Percentiles rank a stretch among this genome's conserved stretches.
phyloP scores from a whole-genome alignment of 2,329 filamentous ascomycete genomes.

The Pseudocercospora musae region DNA sequence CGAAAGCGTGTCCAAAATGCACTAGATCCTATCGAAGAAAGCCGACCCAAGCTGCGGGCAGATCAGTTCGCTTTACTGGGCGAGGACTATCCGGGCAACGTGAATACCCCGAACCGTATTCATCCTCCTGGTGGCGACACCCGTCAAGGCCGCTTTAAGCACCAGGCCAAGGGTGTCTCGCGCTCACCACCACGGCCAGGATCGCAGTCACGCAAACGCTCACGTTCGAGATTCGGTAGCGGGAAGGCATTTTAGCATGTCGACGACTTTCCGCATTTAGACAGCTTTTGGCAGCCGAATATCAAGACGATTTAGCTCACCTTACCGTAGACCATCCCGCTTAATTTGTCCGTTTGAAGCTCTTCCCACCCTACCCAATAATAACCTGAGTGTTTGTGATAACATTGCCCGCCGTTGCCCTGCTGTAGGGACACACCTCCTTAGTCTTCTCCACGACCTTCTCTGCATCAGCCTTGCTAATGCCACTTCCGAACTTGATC shows the following conservation, averaged over 20 bases:
- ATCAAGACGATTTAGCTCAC: not conserved
- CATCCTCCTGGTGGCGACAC: not conserved
- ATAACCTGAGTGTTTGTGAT: slow-evolving; percentile 21
- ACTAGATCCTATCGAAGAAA: slow-evolving; percentile 29
- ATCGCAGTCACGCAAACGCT: not conserved
- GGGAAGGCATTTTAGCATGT: slow-evolving; percentile 1
- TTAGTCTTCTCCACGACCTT: slow-evolving; percentile 37
- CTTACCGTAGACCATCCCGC: not conserved
- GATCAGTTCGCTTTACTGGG: slow-evolving; percentile 36
- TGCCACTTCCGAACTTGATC: slow-evolving; percentile 35
- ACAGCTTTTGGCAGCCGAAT: not conserved
- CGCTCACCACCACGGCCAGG: not conserved
- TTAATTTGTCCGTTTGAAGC: not conserved
- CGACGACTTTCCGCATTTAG: not conserved
- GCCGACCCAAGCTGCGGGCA: slow-evolving; percentile 25
- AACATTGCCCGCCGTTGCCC: slow-evolving; percentile 38
- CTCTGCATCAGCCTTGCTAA: slow-evolving; percentile 33
- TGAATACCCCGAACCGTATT: slow-evolving; percentile 18
- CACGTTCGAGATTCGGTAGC: slow-evolving; percentile 5
- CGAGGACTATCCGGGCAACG: slow-evolving; percentile 33
- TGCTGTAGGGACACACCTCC: slow-evolving; percentile 37
- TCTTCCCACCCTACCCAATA: not conserved
- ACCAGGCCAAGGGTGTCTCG: slow-evolving; percentile 5
- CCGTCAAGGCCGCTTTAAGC: slow-evolving; percentile 15
- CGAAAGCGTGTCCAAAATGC: slow-evolving; percentile 27